Evolutionary conservation across 352 stramenopile species (phyloP).

Genomic region (Phytophthora fragariaefolia): DNA sequence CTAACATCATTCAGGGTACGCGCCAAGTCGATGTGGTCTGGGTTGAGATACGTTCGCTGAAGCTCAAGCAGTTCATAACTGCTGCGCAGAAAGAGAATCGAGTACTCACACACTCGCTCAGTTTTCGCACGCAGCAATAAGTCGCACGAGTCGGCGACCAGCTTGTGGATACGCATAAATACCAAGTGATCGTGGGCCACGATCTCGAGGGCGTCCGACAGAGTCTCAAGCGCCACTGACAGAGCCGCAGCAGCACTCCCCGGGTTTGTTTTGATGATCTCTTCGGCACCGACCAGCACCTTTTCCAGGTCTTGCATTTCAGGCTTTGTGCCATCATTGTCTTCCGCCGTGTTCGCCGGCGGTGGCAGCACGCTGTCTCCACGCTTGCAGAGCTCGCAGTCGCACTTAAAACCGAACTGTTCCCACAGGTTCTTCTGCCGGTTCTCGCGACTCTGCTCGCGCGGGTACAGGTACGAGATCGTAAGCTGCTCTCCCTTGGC

Average conservation of each 20-base stretch:
- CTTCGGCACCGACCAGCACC: constrained; percentile 60
- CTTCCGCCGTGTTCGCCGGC: constrained; percentile 27
- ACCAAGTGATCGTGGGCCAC: constrained; percentile 87
- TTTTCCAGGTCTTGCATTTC: constrained; percentile 74
- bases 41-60: constrained; percentile 82
- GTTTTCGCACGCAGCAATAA: constrained; percentile 72
- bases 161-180: constrained; percentile 91
- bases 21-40: constrained; percentile 92
- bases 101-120: constrained; percentile 79
- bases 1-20: constrained; percentile 93
- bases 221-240: constrained; percentile 72
- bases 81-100: constrained; percentile 88
- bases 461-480: constrained; percentile 94
- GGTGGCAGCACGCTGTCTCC: constrained; percentile 71
- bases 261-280: constrained; percentile 58
- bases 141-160: constrained; percentile 93
- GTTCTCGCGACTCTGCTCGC: constrained; percentile 86
- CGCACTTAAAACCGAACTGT: constrained; percentile 93
- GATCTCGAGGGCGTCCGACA: constrained; percentile 85
- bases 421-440: constrained; percentile 85
- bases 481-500: constrained; percentile 90
- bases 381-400: constrained; percentile 67
- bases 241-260: constrained; percentile 60
- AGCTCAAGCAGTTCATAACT: constrained; percentile 90
- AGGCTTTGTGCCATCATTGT: constrained; percentile 25